Evolutionary conservation across 257 asterid genomes (phyloP), one percentile per base, ranked within the genome.

Genomic region (Leonotis leonurus): DNA sequence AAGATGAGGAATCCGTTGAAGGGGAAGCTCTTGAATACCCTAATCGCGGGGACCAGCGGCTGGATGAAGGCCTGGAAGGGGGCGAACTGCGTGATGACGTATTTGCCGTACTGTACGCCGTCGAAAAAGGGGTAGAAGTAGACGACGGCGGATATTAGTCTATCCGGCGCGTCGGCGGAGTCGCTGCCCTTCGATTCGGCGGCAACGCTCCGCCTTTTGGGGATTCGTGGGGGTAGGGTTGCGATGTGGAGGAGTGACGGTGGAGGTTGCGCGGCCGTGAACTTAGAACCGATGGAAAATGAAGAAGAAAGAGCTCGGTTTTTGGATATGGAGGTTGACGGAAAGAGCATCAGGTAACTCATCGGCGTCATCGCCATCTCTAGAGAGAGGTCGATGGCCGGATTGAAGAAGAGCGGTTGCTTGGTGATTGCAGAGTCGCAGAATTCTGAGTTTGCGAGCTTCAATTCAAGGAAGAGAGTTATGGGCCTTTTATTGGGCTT

Each of bases 111-210:
- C 77, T 93, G 99, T 3, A 93, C 72, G 40, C 99, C 99, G 59
- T 93, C 97, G 58, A 93, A 89, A 81, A 92, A 92, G 3, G 97
- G 97, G 85, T 85, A 92, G 73, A 92, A 92, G 87, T 92, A 92
- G 33, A 83, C 68, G 48, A 91, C 56, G 78, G 95, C 96, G 1
- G 96, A 81, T 75, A 91, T 91, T 65, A 91, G 65, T 18, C 98
- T 89, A 85, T 91, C 96, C 1, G 89, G 95, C 0, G 80, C 86
- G 41, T 91, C 96, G 11, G 77, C 89, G 24, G 94, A 70, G 8
- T 83, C 43, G 67, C 73, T 61, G 51, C 79, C 89, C 75, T 90
- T 90, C 37, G 93, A 87, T 26, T 80, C 79, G 46, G 46, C 74
- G 33, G 40, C 70, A 66, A 73, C 0, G 60, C 59, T 27, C 64